Conservation (phyloP, 1,139 yeast genomes). For the Blastobotrys capitulatus region DNA sequence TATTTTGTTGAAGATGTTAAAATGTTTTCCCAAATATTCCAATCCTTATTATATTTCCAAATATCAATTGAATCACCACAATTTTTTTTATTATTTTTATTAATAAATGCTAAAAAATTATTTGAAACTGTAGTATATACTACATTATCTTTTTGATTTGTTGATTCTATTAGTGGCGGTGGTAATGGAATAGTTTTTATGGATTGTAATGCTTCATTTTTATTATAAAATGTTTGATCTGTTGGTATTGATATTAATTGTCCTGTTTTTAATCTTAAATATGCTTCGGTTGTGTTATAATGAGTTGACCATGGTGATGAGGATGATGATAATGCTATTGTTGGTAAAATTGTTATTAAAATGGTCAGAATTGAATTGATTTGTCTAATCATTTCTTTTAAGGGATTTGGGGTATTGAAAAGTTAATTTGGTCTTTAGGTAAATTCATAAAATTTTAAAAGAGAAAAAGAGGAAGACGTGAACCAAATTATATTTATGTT, state of each 20-base stretch:
- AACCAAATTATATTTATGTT: too few species aligned
- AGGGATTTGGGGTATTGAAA: too few species aligned
- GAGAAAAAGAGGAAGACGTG: too few species aligned
- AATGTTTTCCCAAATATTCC: slow-evolving; percentile 20
- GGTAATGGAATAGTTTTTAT: neutral
- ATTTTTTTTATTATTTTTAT: neutral
- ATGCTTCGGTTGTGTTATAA: neutral
- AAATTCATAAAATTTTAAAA: too few species aligned
- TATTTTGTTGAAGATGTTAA: slow-evolving; percentile 9
- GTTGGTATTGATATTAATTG: neutral
- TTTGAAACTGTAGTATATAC: slow-evolving; percentile 13
- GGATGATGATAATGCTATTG: neutral
- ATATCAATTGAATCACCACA: slow-evolving; percentile 16
- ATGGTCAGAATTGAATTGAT: too few species aligned
- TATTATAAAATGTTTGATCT: neutral
- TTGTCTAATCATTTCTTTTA: too few species aligned
- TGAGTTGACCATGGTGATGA: slow-evolving; percentile 2
- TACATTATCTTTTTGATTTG: slow-evolving; percentile 6
- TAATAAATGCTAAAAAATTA: neutral
- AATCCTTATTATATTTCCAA: slow-evolving; percentile 14
- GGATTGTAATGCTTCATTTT: neutral
- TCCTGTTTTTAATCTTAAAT: neutral
- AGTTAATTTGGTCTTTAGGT: too few species aligned
- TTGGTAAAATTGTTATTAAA: neutral
- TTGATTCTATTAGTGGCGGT: neutral